Conservation (phyloP, 192 early-diverging fungal species). For the Backusella macrospora region DNA sequence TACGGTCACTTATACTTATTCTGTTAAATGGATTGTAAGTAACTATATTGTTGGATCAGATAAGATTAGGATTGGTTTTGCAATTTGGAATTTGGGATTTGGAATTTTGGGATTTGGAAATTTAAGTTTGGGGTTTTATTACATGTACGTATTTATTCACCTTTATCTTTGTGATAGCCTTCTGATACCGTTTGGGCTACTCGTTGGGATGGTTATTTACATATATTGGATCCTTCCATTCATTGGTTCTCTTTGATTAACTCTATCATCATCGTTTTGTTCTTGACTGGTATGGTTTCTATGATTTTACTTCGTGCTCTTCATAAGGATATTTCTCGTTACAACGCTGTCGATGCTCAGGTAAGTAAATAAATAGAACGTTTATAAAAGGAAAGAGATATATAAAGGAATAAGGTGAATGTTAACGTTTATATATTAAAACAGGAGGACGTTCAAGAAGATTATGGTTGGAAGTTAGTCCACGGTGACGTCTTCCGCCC, state of each 20-base stretch:
- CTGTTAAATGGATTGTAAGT: conserved; percentile 59
- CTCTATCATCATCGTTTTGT: conserved; percentile 91
- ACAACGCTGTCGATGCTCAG: conserved; percentile 70
- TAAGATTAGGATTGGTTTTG: neutral
- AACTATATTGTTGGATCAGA: conserved; percentile 3
- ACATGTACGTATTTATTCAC: conserved; percentile 1
- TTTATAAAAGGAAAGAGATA: neutral
- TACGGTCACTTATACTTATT: conserved; percentile 65
- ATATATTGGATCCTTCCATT: conserved; percentile 87
- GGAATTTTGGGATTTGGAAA: neutral
- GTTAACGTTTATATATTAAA: neutral
- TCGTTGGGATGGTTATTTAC: conserved; percentile 85
- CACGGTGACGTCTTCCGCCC: conserved; percentile 98
- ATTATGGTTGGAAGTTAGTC: conserved; percentile 98
- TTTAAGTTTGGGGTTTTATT: neutral
- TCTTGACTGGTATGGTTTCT: conserved; percentile 89
- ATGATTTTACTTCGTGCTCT: conserved; percentile 89
- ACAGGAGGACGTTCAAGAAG: conserved; percentile 81
- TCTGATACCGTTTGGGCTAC: conserved; percentile 75
- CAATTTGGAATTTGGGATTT: neutral
- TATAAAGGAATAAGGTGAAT: neutral
- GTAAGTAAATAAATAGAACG: conserved; percentile 20
- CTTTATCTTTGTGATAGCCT: conserved; percentile 26
- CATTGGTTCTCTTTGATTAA: conserved; percentile 97
- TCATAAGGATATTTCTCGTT: conserved; percentile 91